Percentiles rank a stretch among this genome's conserved stretches.
Evolutionary conservation across 495 filamentous ascomycete species (phyloP).

Genomic region (Xylaria flabelliformis): DNA sequence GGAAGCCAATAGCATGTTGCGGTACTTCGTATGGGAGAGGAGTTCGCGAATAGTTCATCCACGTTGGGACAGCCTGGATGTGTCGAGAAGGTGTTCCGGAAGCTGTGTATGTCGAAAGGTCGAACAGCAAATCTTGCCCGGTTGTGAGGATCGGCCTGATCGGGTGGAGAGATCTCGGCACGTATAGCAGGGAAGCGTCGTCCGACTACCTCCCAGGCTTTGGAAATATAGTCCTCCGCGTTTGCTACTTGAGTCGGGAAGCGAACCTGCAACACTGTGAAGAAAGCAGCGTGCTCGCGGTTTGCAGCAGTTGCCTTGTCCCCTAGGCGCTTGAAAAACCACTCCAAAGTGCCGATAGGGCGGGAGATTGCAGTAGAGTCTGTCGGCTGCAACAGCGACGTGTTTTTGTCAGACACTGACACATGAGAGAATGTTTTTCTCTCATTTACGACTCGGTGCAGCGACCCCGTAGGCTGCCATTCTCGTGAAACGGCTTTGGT

Average conservation of each 20-base stretch:
- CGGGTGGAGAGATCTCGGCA: background rate
- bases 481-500: background rate
- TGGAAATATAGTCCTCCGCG: background rate
- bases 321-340: slow-evolving; percentile 13
- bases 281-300: slow-evolving; percentile 11
- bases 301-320: background rate
- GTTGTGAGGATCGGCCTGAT: background rate
- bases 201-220: slow-evolving; percentile 14
- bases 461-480: background rate
- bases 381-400: background rate
- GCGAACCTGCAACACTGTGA: background rate
- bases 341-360: slow-evolving; percentile 13
- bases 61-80: background rate
- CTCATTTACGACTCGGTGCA: background rate
- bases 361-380: background rate
- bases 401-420: background rate
- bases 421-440: background rate
- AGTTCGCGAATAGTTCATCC: slow-evolving; percentile 23
- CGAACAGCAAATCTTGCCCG: background rate
- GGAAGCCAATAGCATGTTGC: slow-evolving; percentile 38
- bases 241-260: background rate
- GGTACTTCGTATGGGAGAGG: slow-evolving; percentile 32
- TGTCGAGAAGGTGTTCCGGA: background rate
- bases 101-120: slow-evolving; percentile 3
- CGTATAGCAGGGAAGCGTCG: slow-evolving; percentile 8